Evolutionary conservation across 345 rosid genomes (phyloP).

Genomic region (Acer negundo): DNA sequence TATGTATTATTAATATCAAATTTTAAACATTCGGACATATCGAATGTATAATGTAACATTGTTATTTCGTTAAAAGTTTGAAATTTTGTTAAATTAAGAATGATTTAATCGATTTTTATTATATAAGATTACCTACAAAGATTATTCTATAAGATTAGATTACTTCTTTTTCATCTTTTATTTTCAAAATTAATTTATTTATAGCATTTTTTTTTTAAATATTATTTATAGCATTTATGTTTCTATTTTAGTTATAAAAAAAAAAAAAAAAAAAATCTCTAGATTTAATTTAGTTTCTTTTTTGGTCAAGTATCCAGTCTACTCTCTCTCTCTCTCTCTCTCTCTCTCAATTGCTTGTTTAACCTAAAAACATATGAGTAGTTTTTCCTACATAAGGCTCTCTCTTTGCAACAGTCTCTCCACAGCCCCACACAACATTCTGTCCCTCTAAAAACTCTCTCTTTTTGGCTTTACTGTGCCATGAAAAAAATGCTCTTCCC

Average conservation of each 20-base stretch:
- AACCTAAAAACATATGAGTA: conserved; percentile 35
- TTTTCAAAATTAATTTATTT: not conserved
- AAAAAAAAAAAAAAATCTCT: not conserved
- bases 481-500: conserved; percentile 22
- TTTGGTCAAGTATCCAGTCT: not conserved
- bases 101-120: too few species aligned
- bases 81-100: too few species aligned
- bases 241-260: not conserved
- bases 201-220: too few species aligned
- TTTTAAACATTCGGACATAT: too few species aligned
- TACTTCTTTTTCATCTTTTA: not conserved
- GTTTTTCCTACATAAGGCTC: conserved; percentile 37
- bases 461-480: conserved; percentile 24
- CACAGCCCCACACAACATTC: conserved; percentile 16
- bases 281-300: not conserved
- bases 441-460: conserved; percentile 13
- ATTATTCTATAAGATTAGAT: too few species aligned
- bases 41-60: too few species aligned
- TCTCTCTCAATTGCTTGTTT: conserved; percentile 13
- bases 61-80: too few species aligned
- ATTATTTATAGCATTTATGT: not conserved
- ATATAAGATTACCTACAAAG: too few species aligned
- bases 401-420: conserved; percentile 21
- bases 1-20: too few species aligned
- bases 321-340: not conserved